phyloP scores from a whole-genome alignment of 2,329 filamentous ascomycete species.

The Microcyclospora pomicola region DNA sequence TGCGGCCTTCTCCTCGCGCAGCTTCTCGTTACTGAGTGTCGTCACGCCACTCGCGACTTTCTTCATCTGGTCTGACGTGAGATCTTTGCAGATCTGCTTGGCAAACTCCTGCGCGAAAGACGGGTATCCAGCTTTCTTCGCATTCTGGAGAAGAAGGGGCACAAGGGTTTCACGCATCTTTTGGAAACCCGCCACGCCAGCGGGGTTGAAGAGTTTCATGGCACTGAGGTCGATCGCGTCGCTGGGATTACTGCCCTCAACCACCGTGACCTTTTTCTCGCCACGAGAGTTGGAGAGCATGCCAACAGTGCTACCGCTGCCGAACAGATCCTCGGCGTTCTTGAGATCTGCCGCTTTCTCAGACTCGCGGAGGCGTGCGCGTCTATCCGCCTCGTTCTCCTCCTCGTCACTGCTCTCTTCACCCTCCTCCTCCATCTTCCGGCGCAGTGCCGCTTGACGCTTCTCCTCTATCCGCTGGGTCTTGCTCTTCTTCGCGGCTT shows the following conservation, averaged over 20 bases:
- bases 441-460: constrained; percentile 44
- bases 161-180: constrained; percentile 63
- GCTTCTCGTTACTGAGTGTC: constrained; percentile 90
- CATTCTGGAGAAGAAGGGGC: constrained; percentile 59
- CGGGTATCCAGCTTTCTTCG: constrained; percentile 80
- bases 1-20: constrained; percentile 92
- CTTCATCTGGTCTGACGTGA: constrained; percentile 90
- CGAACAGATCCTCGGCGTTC: constrained; percentile 85
- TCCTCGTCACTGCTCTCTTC: constrained; percentile 49
- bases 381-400: constrained; percentile 58
- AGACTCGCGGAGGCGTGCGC: constrained; percentile 59
- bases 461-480: constrained; percentile 72
- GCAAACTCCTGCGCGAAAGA: constrained; percentile 83
- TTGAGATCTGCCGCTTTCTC: constrained; percentile 81
- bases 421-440: constrained; percentile 42
- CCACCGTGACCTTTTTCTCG: constrained; percentile 51
- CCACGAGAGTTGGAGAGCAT: constrained; percentile 60
- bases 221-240: constrained; percentile 68
- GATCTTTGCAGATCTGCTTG: constrained; percentile 74
- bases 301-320: constrained; percentile 57
- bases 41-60: constrained; percentile 81
- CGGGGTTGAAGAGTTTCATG: constrained; percentile 77
- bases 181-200: constrained; percentile 75
- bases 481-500: constrained; percentile 83
- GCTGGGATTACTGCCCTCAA: constrained; percentile 57